phyloP scores from a whole-genome alignment of 2,329 filamentous ascomycete genomes.

The Aspergillus puulaauensis region DNA sequence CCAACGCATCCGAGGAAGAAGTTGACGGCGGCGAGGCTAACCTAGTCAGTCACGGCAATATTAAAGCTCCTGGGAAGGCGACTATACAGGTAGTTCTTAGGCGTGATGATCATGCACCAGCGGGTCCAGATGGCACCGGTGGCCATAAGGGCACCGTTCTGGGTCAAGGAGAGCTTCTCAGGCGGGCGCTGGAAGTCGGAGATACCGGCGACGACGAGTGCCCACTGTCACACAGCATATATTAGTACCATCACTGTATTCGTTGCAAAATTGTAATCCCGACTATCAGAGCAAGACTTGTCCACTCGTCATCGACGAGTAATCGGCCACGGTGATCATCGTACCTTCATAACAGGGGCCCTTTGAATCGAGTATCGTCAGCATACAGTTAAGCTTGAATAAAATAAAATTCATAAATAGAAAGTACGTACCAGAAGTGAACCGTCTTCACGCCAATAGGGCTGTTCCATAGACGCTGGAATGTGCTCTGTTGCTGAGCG shows the following conservation, averaged over 20 bases:
- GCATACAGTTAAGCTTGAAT: background rate
- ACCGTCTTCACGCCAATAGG: conserved; percentile 86
- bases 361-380: conserved; percentile 44
- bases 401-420: background rate
- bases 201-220: conserved; percentile 85
- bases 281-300: background rate
- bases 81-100: conserved; percentile 81
- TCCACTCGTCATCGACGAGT: background rate
- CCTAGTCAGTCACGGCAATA: conserved; percentile 9
- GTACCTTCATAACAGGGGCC: conserved; percentile 89
- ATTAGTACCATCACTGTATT: background rate
- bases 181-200: conserved; percentile 89
- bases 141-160: conserved; percentile 85
- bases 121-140: conserved; percentile 97
- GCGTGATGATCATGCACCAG: conserved; percentile 97
- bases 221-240: conserved; percentile 63
- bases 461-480: conserved; percentile 81
- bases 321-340: conserved; percentile 11
- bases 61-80: background rate
- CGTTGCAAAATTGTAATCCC: background rate
- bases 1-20: conserved; percentile 95
- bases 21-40: conserved; percentile 87
- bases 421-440: conserved; percentile 78
- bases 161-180: conserved; percentile 87
- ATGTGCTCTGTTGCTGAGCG: conserved; percentile 49